Conservation (phyloP, 1,139 yeast species). For the Ogataea hybrid region DNA sequence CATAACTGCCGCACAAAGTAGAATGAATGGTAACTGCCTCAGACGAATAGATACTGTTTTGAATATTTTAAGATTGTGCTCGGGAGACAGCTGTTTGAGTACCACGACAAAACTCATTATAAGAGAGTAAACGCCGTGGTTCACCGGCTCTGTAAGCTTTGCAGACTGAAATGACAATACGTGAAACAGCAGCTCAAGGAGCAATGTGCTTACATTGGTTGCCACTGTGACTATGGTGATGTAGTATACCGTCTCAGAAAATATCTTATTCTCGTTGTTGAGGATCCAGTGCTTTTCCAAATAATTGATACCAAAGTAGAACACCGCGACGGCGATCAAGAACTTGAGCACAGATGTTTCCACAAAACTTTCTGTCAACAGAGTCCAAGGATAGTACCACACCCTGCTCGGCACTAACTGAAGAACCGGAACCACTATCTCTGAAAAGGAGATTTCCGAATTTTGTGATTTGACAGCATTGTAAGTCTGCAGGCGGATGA, state of each 20-base stretch:
- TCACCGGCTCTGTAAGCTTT: constrained; percentile 38
- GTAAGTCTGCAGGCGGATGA: constrained; percentile 26
- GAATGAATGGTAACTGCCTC: constrained; percentile 69
- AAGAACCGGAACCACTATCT: constrained; percentile 42
- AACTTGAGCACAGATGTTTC: constrained; percentile 58
- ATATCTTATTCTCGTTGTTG: constrained; percentile 16
- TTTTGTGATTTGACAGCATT: constrained; percentile 13
- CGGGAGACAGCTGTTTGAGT: constrained; percentile 85
- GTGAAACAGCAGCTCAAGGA: constrained; percentile 41
- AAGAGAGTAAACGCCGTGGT: constrained; percentile 68
- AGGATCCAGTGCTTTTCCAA: constrained; percentile 50
- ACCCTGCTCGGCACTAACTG: constrained; percentile 70
- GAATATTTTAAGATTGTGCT: constrained; percentile 72
- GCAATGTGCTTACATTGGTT: constrained; percentile 55
- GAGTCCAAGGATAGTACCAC: constrained; percentile 69
- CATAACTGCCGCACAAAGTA: constrained; percentile 43
- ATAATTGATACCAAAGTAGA: constrained; percentile 52
- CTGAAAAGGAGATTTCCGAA: constrained; percentile 23
- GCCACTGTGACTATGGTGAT: constrained; percentile 54
- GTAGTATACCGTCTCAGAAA: constrained; percentile 43
- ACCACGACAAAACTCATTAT: constrained; percentile 80
- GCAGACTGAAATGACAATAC: constrained; percentile 38
- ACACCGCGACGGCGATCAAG: constrained; percentile 45
- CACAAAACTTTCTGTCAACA: constrained; percentile 69
- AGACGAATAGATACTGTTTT: constrained; percentile 67